A percentile compares a stretch with the other conserved stretches of the same genome.
Evolutionary conservation across 1,284 basidiomycete genomes (phyloP).

Genomic region (Cryptococcus depauperatus): DNA sequence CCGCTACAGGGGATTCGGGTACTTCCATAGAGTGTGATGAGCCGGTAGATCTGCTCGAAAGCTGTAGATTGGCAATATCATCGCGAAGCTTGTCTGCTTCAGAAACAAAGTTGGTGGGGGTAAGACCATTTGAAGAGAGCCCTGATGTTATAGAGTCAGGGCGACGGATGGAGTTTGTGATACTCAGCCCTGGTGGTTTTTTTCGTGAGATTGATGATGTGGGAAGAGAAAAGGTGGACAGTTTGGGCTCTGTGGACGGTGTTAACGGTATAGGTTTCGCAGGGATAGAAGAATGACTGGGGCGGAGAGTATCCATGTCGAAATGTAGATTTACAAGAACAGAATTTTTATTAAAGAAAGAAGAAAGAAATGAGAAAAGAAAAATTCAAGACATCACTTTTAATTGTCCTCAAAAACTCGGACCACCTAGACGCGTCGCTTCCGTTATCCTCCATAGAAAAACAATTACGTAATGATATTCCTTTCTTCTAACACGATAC

Average conservation of each 20-base stretch:
- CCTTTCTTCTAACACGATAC: conserved; percentile 6
- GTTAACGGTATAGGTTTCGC: background rate
- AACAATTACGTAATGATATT: conserved; percentile 10
- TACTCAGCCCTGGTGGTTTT: conserved; percentile 41
- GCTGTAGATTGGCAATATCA: conserved; percentile 47
- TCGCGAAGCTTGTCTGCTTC: conserved; percentile 47
- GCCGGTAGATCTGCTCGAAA: conserved; percentile 54
- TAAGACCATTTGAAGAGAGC: conserved; percentile 11
- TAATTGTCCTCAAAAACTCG: background rate
- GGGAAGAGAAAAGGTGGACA: conserved; percentile 16
- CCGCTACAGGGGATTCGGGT: conserved; percentile 17
- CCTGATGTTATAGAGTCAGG: conserved; percentile 29
- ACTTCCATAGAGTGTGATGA: conserved; percentile 7
- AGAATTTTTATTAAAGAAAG: too few species aligned
- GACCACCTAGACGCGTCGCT: background rate
- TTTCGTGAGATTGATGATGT: conserved; percentile 41
- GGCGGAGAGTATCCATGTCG: background rate
- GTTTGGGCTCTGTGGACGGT: too few species aligned
- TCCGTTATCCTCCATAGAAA: background rate
- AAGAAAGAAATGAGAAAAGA: background rate
- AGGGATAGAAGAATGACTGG: background rate
- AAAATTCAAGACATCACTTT: background rate
- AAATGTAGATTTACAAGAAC: background rate
- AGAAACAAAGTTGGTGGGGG: conserved; percentile 19
- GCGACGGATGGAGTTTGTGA: conserved; percentile 36